These are phyloP conservation scores for Wickerhamiella australiensis DNA, from an alignment of 805 yeast species.

Conservation along the genomic window DNA sequence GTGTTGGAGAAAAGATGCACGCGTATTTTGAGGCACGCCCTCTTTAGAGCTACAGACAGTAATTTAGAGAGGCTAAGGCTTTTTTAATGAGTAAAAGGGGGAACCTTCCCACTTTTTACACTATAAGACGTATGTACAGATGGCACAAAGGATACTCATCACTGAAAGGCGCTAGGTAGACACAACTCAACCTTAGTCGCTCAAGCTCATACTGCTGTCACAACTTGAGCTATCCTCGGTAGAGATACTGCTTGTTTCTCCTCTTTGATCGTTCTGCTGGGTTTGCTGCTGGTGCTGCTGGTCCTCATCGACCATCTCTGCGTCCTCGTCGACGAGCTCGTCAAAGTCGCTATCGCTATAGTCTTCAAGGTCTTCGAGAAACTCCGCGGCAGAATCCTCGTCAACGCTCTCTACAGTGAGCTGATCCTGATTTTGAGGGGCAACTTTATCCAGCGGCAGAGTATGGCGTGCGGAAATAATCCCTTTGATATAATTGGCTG, in stretches of 20 bases:
- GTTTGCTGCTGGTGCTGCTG: not conserved
- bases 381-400: not conserved
- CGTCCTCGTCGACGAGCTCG: not conserved
- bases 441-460: not conserved
- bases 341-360: not conserved
- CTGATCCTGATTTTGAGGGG: not conserved
- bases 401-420: not conserved
- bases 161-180: too few relatives aligned
- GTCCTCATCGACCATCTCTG: not conserved
- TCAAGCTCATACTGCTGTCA: not conserved
- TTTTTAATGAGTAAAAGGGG: too few relatives aligned
- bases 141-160: too few relatives aligned
- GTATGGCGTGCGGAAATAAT: not conserved
- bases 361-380: not conserved
- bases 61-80: too few relatives aligned
- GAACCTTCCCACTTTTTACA: too few relatives aligned
- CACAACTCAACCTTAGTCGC: not conserved
- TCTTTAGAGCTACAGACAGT: too few relatives aligned
- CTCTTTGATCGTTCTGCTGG: not conserved
- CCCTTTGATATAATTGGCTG: not conserved
- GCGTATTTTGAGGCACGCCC: constrained; percentile 13
- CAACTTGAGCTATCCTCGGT: not conserved
- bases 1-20: constrained; percentile 30
- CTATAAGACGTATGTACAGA: too few relatives aligned
- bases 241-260: not conserved